Base-by-base conservation (phyloP, 306 rosid genomes). In the Notholithocarpus densiflorus region DNA sequence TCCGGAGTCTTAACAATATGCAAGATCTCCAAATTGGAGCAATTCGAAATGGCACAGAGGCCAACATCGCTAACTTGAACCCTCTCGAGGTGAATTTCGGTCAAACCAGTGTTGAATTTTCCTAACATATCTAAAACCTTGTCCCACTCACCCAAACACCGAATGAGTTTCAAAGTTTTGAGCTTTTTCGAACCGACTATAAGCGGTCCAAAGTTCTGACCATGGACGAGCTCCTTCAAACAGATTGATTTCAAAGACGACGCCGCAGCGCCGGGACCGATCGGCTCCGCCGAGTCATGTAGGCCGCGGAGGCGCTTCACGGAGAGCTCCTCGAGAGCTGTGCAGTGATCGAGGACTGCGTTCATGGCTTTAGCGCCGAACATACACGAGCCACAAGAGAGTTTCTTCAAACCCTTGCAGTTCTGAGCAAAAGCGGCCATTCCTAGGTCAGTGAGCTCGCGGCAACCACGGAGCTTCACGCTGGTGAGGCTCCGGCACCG, bases 91-190 rank as follows among this genome's bases (percentile, higher is more conserved):
- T 93, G 98, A 56, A 93, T 34, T 61, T 93, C 98, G 40, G 68
- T 79, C 66, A 93, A 82, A 10, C 84, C 85, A 19, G 34, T 17
- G 72, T 87, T 87, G 10, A 74, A 80, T 4, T 61, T 24, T 6
- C 94, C 92, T 17, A 89, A 64, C 53, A 31, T 72, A 59, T 89
- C 88, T 61, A 93, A 74, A 56, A 86, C 83, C 17, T 76, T 72
- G 72, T 93, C 98, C 98, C 98, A 93, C 82, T 91, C 90, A 9
- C 97, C 98, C 79, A 87, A 82, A 80, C 98, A 89, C 34, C 89
- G 82, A 65, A 91, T 88, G 24, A 93, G n/a, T 80, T 87, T 91
- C 88, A 93, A 64, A 45, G 86, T 80, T 62, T 55, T 83, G 37
- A 93, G 94, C 75, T 83, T 89, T 82, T 88, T 89, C 1, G 98